These are phyloP conservation scores for Trichoderma citrinoviride DNA, from an alignment of 2,329 filamentous ascomycete genomes.

Conservation along the genomic window DNA sequence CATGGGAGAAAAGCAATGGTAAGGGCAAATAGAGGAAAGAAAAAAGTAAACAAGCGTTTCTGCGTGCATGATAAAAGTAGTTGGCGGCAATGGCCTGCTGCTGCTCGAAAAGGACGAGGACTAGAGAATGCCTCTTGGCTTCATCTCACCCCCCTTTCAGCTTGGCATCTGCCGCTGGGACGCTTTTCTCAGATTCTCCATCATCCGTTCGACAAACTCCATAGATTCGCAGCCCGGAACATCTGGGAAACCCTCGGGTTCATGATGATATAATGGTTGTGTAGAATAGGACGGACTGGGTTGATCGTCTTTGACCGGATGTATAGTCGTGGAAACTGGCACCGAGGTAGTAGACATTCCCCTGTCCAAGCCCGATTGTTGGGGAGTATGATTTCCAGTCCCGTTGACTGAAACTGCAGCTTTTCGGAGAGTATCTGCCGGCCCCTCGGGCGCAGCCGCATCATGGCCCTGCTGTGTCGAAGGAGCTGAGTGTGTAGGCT, in stretches of 20 bases:
- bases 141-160: not conserved
- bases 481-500: not conserved
- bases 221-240: constrained; percentile 45
- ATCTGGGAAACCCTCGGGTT: constrained; percentile 40
- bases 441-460: not conserved
- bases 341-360: not conserved
- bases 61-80: not conserved
- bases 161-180: constrained; percentile 26
- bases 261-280: not conserved
- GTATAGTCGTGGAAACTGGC: not conserved
- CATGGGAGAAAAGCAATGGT: not conserved
- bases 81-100: not conserved
- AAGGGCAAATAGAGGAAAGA: not conserved
- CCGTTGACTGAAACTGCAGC: not conserved
- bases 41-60: not conserved
- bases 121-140: not conserved
- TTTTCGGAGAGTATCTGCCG: not conserved
- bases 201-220: constrained; percentile 52
- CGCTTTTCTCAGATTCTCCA: constrained; percentile 48
- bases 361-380: not conserved
- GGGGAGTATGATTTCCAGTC: not conserved
- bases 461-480: not conserved
- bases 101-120: not conserved
- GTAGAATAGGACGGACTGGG: not conserved
- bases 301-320: not conserved